A percentile compares a stretch with the other conserved stretches of the same genome.
phyloP scores from a whole-genome alignment of 1,284 basidiomycete species.

The Volvariella surrecta region DNA sequence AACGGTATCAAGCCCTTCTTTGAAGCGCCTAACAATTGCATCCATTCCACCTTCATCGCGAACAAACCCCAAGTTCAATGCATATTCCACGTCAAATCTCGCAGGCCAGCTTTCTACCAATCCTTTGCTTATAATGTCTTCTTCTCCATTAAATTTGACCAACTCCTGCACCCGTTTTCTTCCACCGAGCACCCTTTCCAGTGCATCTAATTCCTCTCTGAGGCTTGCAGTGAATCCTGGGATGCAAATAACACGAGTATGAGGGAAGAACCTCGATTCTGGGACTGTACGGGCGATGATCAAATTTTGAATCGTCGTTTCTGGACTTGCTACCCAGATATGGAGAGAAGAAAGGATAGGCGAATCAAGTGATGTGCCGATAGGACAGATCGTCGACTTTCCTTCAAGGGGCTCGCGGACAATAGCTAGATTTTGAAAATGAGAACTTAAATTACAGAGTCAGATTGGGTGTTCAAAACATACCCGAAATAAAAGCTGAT shows the following conservation, averaged over 20 bases:
- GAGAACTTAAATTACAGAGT: neutral
- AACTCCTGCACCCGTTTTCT: conserved; percentile 15
- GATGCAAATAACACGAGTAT: conserved; percentile 44
- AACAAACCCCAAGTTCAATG: conserved; percentile 33
- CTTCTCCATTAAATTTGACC: conserved; percentile 31
- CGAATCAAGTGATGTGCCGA: conserved; percentile 34
- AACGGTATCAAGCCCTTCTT: conserved; percentile 12
- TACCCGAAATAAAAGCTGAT: conserved; percentile 50
- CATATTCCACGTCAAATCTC: conserved; percentile 34
- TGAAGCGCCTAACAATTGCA: conserved; percentile 31
- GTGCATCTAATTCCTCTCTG: conserved; percentile 34
- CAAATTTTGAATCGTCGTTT: conserved; percentile 48
- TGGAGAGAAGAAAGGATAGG: conserved; percentile 34
- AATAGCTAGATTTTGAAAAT: conserved; percentile 28
- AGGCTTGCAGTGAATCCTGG: conserved; percentile 42
- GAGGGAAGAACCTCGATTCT: conserved; percentile 31
- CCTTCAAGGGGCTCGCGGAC: conserved; percentile 57
- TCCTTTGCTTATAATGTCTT: conserved; percentile 30
- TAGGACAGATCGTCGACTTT: conserved; percentile 41
- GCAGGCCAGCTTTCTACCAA: conserved; percentile 42
- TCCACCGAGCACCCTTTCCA: conserved; percentile 21
- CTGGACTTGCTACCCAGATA: conserved; percentile 46
- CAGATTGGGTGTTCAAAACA: conserved; percentile 1
- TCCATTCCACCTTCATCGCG: conserved; percentile 39
- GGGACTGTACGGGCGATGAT: conserved; percentile 44